These are phyloP conservation scores for Mortierella sp. DNA, from an alignment of 371 early-diverging fungal genomes.

Conservation along the genomic window DNA sequence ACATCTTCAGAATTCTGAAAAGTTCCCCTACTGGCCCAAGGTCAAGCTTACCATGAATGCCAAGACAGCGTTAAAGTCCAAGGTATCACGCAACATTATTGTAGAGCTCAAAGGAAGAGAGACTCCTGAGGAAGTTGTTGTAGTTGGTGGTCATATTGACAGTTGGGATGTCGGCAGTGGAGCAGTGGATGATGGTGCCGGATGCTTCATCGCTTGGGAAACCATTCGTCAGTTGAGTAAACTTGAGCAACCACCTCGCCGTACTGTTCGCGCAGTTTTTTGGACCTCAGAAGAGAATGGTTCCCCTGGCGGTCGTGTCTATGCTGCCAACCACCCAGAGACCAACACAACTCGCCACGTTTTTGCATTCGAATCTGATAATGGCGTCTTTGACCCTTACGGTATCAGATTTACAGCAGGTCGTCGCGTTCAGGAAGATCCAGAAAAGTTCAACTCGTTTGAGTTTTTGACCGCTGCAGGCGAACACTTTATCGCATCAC, in stretches of 20 bases:
- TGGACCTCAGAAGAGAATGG: constrained; percentile 71
- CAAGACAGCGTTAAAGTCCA: constrained; percentile 46
- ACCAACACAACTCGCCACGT: constrained; percentile 58
- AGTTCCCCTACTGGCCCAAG: constrained; percentile 56
- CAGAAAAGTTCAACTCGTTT: constrained; percentile 30
- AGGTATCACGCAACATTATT: constrained; percentile 62
- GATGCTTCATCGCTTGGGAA: constrained; percentile 68
- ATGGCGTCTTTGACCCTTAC: constrained; percentile 67
- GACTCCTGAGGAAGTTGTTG: constrained; percentile 63
- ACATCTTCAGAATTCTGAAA: constrained; percentile 29
- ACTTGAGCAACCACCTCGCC: constrained; percentile 57
- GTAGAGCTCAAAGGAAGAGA: constrained; percentile 66
- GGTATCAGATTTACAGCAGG: constrained; percentile 57
- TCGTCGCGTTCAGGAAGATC: constrained; percentile 36
- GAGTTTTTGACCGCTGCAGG: constrained; percentile 51
- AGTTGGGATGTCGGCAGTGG: constrained; percentile 73
- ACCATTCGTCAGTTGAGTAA: constrained; percentile 61
- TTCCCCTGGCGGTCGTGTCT: constrained; percentile 63
- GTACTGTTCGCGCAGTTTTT: constrained; percentile 70
- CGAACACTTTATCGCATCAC: constrained; percentile 38
- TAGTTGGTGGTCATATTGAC: constrained; percentile 71
- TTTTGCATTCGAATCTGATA: constrained; percentile 69
- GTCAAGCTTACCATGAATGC: constrained; percentile 61
- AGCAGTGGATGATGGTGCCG: constrained; percentile 68
- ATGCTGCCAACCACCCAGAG: constrained; percentile 59